Percentiles rank a stretch among this genome's conserved stretches.
Evolutionary conservation across 495 filamentous ascomycete species (phyloP).

Genomic region (Aspergillus biplanus): DNA sequence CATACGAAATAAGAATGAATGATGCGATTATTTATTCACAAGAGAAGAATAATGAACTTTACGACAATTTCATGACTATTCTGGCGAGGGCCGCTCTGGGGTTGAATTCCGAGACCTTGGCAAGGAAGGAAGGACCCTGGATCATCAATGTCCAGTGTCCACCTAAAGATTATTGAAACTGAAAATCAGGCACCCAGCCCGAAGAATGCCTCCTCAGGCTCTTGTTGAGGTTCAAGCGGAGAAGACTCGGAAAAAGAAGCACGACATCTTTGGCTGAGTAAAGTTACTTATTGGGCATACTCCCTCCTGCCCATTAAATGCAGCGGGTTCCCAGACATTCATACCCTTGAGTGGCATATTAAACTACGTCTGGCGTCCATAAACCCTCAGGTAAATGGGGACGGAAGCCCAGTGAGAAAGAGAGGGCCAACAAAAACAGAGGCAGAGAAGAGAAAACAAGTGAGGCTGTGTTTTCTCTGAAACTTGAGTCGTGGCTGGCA

Average conservation of each 20-base stretch:
- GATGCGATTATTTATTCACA: neutral
- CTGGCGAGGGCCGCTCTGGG: neutral
- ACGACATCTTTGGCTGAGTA: too few species aligned
- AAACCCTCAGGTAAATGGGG: too few species aligned
- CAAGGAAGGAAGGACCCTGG: neutral
- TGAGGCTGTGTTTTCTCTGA: constrained; percentile 40
- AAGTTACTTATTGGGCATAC: too few species aligned
- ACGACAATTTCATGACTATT: neutral
- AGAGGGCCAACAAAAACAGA: constrained; percentile 5
- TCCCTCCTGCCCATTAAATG: too few species aligned
- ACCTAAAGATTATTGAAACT: too few species aligned
- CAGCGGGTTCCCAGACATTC: neutral
- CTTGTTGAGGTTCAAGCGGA: too few species aligned
- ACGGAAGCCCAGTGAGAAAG: neutral
- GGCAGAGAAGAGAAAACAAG: constrained; percentile 3
- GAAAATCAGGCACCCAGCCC: too few species aligned
- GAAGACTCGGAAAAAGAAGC: too few species aligned
- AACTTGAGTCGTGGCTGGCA: constrained; percentile 34
- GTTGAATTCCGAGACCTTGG: neutral
- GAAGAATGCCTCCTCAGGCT: too few species aligned
- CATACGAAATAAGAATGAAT: neutral
- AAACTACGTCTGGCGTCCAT: too few species aligned
- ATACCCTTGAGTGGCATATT: neutral
- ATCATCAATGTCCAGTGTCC: neutral
- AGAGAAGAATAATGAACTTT: neutral